phyloP scores from a whole-genome alignment of 148 eudicot genomes.

The Vaccinium macrocarpon region DNA sequence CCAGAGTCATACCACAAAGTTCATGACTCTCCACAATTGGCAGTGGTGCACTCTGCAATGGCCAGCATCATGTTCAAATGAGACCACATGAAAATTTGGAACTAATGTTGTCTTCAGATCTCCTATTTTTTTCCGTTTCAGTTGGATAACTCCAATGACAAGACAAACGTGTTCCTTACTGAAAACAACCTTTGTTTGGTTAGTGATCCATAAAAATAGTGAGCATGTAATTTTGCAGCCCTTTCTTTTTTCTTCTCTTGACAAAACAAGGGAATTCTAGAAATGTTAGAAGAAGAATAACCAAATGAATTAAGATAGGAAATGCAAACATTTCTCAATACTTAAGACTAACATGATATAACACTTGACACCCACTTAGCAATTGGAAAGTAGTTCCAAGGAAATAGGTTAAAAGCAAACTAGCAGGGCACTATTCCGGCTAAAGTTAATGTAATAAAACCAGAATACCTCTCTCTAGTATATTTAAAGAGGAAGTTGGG shows the following conservation, averaged over 20 bases:
- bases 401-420: neutral
- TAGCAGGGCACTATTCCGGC: neutral
- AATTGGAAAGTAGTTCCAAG: neutral
- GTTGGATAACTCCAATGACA: neutral
- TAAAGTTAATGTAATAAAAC: neutral
- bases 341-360: neutral
- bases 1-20: conserved; percentile 77
- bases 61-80: conserved; percentile 7
- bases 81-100: neutral
- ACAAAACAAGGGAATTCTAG: neutral
- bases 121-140: neutral
- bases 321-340: neutral
- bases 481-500: too few relatives aligned
- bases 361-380: neutral
- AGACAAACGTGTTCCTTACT: neutral
- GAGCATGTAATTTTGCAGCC: neutral
- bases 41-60: conserved; percentile 74
- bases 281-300: neutral
- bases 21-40: conserved; percentile 71
- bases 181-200: neutral
- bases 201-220: neutral
- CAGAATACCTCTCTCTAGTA: neutral
- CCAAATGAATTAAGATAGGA: neutral
- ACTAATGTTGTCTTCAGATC: neutral
- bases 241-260: neutral